These are phyloP conservation scores for Apophysomyces trapeziformis DNA, from an alignment of 371 early-diverging fungal species.

Conservation along the genomic window DNA sequence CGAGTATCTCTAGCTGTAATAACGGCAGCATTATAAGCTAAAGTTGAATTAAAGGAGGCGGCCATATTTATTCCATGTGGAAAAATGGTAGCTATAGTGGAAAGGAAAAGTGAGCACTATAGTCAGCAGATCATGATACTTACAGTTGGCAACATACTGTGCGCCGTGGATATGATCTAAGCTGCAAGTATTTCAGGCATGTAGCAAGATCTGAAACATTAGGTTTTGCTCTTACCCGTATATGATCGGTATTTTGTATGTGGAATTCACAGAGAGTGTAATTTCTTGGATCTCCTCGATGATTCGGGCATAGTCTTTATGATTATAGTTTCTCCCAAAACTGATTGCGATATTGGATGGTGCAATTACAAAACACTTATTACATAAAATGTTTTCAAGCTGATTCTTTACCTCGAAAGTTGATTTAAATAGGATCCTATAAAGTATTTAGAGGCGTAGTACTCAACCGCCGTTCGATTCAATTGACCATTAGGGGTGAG, in stretches of 20 bases:
- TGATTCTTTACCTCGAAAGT: slow-evolving; percentile 25
- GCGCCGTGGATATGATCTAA: slow-evolving; percentile 74
- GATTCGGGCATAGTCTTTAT: slow-evolving; percentile 28
- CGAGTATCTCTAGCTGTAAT: slow-evolving; percentile 55
- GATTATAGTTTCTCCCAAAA: slow-evolving; percentile 34
- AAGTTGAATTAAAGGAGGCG: slow-evolving; percentile 54
- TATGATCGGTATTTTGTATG: slow-evolving; percentile 43
- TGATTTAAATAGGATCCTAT: slow-evolving; percentile 45
- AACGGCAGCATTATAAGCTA: slow-evolving; percentile 53
- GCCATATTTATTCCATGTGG: slow-evolving; percentile 58
- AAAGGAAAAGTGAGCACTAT: not conserved
- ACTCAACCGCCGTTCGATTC: slow-evolving; percentile 49
- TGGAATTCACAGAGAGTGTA: slow-evolving; percentile 31
- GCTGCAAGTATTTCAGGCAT: slow-evolving; percentile 18
- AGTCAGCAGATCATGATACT: not conserved
- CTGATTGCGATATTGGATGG: slow-evolving; percentile 8
- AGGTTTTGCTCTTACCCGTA: slow-evolving; percentile 32
- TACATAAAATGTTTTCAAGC: not conserved
- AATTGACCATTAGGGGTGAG: slow-evolving; percentile 42
- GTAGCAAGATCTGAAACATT: not conserved
- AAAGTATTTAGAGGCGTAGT: slow-evolving; percentile 48
- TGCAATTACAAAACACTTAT: not conserved
- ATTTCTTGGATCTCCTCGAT: slow-evolving; percentile 44
- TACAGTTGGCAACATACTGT: slow-evolving; percentile 60
- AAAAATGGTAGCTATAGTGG: slow-evolving; percentile 51